Percentiles rank a stretch among this genome's conserved stretches.
These are phyloP conservation scores for Alternaria panax DNA, from an alignment of 2,329 filamentous ascomycete genomes.

Conservation along the genomic window DNA sequence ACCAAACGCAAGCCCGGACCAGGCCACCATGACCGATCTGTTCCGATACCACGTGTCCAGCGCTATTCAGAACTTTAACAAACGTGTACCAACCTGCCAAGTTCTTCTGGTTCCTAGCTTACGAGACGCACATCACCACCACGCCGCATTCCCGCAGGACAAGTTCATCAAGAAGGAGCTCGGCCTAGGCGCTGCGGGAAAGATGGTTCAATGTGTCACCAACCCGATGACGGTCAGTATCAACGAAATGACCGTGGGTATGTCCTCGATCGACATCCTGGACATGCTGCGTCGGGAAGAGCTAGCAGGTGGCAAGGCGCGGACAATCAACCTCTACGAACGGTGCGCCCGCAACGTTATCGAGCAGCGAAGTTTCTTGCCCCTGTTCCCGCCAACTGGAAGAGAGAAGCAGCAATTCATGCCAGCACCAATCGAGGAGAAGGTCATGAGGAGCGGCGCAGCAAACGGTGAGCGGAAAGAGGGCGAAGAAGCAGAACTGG, in stretches of 20 bases:
- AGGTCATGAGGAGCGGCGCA: conserved; percentile 63
- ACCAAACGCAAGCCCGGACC: conserved; percentile 65
- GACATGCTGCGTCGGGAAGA: conserved; percentile 83
- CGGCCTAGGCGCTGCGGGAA: conserved; percentile 68
- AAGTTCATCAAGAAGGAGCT: conserved; percentile 73
- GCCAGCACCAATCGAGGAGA: conserved; percentile 45
- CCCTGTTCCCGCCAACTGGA: conserved; percentile 81
- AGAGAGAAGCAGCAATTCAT: conserved; percentile 70
- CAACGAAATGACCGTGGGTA: conserved; percentile 84
- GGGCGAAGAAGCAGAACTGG: conserved; percentile 54
- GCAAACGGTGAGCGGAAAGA: conserved; percentile 32
- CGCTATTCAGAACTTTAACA: conserved; percentile 73
- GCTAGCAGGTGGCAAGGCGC: conserved; percentile 63
- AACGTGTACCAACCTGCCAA: conserved; percentile 77
- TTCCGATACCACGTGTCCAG: conserved; percentile 83
- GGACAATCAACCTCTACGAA: conserved; percentile 68
- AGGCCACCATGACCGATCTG: conserved; percentile 78
- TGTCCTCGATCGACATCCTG: conserved; percentile 84
- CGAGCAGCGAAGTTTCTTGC: conserved; percentile 90
- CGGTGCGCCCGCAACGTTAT: conserved; percentile 80
- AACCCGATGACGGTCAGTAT: conserved; percentile 90
- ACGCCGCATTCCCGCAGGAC: conserved; percentile 87
- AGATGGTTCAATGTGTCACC: conserved; percentile 77
- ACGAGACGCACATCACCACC: conserved; percentile 80
- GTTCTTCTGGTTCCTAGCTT: conserved; percentile 84